Evolutionary conservation across 140 eudicot genomes (phyloP).

Genomic region (Cichorium intybus): DNA sequence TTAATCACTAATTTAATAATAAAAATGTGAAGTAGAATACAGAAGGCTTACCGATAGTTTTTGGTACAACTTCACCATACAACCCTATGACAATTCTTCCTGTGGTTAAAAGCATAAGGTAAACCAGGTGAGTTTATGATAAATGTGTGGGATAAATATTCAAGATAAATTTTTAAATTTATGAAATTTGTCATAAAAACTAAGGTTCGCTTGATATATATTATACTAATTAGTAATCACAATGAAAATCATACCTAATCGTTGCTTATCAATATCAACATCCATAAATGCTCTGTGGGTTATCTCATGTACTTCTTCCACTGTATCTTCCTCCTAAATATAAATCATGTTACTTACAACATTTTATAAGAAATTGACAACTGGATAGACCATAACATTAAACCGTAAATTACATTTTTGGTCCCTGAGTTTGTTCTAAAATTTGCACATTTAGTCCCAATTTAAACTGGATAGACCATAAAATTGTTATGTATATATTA

Average conservation of each 20-base stretch:
- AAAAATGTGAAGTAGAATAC: slow-evolving; percentile 9
- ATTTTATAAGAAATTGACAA: background rate
- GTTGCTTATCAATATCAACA: slow-evolving; percentile 93
- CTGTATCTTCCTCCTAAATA: slow-evolving; percentile 50
- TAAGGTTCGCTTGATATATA: background rate
- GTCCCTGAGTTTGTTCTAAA: too few species aligned
- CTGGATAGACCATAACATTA: too few species aligned
- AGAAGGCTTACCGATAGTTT: slow-evolving; percentile 67
- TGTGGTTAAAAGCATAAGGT: slow-evolving; percentile 34
- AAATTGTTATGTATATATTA: background rate
- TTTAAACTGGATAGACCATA: slow-evolving; percentile 52
- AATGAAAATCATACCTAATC: slow-evolving; percentile 50
- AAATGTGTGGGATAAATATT: background rate
- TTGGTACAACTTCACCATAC: slow-evolving; percentile 88
- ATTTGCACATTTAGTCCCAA: too few species aligned
- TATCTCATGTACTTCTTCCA: slow-evolving; percentile 68
- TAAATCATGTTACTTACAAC: slow-evolving; percentile 5
- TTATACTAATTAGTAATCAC: background rate
- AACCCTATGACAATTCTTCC: slow-evolving; percentile 90
- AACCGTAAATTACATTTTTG: too few species aligned
- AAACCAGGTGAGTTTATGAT: background rate
- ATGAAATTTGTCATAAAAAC: background rate
- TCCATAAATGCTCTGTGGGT: slow-evolving; percentile 85
- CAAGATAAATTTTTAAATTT: background rate
- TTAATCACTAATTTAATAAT: background rate